Conservation (phyloP, 495 filamentous ascomycete species). For the Chaetomidium leptoderma region DNA sequence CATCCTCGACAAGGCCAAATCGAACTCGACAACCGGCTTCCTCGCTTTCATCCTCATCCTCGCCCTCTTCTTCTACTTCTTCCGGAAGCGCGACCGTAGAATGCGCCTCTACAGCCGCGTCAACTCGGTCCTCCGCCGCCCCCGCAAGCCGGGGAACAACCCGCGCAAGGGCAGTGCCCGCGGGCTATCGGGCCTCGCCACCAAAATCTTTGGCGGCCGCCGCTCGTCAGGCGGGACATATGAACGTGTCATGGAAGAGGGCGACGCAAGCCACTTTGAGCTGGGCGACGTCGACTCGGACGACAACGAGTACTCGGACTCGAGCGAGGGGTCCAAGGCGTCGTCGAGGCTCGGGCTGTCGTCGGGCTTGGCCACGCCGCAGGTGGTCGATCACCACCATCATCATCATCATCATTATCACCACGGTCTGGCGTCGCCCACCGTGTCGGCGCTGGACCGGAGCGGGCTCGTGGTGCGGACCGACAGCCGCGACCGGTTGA, state of each 20-base stretch:
- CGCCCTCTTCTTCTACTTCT: slow-evolving; percentile 57
- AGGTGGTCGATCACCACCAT: slow-evolving; percentile 34
- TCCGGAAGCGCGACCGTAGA: slow-evolving; percentile 64
- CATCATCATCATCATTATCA: slow-evolving; percentile 10
- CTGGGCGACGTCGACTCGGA: slow-evolving; percentile 57
- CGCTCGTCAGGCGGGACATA: slow-evolving; percentile 50
- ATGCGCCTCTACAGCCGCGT: slow-evolving; percentile 59
- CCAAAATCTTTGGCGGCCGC: slow-evolving; percentile 54
- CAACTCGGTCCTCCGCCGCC: slow-evolving; percentile 48
- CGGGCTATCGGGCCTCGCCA: slow-evolving; percentile 51
- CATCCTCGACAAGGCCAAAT: slow-evolving; percentile 58
- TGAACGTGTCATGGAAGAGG: slow-evolving; percentile 83
- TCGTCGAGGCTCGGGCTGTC: slow-evolving; percentile 14
- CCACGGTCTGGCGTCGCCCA: slow-evolving; percentile 28
- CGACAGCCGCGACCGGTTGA: slow-evolving; percentile 72
- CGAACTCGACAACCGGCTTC: slow-evolving; percentile 71
- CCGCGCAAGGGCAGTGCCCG: slow-evolving; percentile 46
- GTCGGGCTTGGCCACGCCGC: slow-evolving; percentile 58
- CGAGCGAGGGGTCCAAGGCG: slow-evolving; percentile 46
- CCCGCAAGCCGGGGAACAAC: slow-evolving; percentile 44
- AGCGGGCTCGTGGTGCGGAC: slow-evolving; percentile 71
- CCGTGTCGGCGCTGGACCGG: slow-evolving; percentile 60
- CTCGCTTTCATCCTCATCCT: slow-evolving; percentile 64
- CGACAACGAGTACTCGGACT: slow-evolving; percentile 54
- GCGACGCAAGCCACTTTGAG: slow-evolving; percentile 63